Conservation (phyloP, 176 grass and related monocot species). For the Cymbopogon citratus region DNA sequence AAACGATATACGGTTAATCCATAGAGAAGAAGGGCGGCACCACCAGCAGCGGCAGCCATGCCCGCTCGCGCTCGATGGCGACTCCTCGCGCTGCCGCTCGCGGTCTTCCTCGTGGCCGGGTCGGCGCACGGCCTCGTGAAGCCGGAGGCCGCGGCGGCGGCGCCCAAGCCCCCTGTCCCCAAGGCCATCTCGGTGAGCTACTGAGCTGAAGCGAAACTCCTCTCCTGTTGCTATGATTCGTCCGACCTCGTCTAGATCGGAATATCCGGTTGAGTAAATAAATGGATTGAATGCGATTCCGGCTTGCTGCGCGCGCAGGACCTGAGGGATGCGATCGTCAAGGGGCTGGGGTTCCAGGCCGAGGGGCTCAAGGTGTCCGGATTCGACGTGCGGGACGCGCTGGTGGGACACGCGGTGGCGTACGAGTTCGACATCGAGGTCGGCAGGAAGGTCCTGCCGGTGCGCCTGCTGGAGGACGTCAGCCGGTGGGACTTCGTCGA, state of each 20-base stretch:
- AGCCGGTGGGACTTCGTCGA: constrained; percentile 81
- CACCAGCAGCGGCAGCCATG: constrained; percentile 14
- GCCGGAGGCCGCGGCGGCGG: too few species aligned
- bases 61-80: constrained; percentile 36
- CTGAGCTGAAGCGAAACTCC: constrained; percentile 18
- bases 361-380: constrained; percentile 76
- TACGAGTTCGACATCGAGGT: constrained; percentile 89
- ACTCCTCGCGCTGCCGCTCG: constrained; percentile 34
- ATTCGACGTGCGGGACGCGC: constrained; percentile 78
- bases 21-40: neutral
- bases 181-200: constrained; percentile 70
- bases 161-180: neutral
- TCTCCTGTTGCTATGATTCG: too few species aligned
- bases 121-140: too few species aligned
- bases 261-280: neutral
- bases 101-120: constrained; percentile 11
- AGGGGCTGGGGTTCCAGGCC: constrained; percentile 61
- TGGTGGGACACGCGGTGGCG: constrained; percentile 70
- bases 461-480: constrained; percentile 80
- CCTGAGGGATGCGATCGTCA: constrained; percentile 75
- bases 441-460: constrained; percentile 59
- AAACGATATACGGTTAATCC: neutral
- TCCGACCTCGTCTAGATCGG: neutral
- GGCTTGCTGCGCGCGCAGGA: constrained; percentile 38
- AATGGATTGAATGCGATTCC: neutral